phyloP scores from a whole-genome alignment of 108 stramenopile species.

The Chaetoceros tenuissimus region DNA sequence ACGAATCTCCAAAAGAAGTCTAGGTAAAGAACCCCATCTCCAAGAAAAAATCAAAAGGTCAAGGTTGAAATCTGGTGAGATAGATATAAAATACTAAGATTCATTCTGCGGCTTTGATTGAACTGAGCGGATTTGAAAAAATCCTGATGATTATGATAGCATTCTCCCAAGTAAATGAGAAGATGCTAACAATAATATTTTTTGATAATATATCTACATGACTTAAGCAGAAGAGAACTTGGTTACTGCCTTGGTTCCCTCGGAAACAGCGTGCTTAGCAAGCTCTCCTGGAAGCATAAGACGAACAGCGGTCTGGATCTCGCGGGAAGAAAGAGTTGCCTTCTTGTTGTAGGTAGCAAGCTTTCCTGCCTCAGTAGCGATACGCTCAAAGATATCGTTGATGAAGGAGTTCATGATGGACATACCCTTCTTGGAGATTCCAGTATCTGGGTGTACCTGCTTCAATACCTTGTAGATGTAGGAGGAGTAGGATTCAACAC shows the following conservation, averaged over 20 bases:
- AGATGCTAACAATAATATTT: no score
- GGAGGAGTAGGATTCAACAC: slow-evolving; percentile 75
- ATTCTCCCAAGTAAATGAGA: no score
- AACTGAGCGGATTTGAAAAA: no score
- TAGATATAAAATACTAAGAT: no score
- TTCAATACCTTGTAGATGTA: slow-evolving; percentile 95
- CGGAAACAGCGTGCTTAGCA: slow-evolving; percentile 83
- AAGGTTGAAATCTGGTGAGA: no score
- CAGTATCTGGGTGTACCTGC: slow-evolving; percentile 83
- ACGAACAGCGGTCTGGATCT: slow-evolving; percentile 92
- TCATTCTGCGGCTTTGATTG: no score
- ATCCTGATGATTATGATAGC: no score
- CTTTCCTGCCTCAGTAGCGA: slow-evolving; percentile 84
- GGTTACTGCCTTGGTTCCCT: slow-evolving; percentile 61
- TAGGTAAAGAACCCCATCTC: no score
- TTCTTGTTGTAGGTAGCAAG: slow-evolving; percentile 91
- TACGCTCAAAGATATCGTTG: slow-evolving; percentile 90
- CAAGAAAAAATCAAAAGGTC: no score
- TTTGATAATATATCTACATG: background rate
- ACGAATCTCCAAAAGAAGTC: no score
- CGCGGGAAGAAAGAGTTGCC: slow-evolving; percentile 81
- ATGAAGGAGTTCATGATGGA: slow-evolving; percentile 95
- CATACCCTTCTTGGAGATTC: slow-evolving; percentile 92
- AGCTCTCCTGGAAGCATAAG: slow-evolving; percentile 90
- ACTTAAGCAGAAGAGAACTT: slow-evolving; percentile 46